Base-by-base conservation (phyloP, 306 rosid genomes). In the Corylus americana region DNA sequence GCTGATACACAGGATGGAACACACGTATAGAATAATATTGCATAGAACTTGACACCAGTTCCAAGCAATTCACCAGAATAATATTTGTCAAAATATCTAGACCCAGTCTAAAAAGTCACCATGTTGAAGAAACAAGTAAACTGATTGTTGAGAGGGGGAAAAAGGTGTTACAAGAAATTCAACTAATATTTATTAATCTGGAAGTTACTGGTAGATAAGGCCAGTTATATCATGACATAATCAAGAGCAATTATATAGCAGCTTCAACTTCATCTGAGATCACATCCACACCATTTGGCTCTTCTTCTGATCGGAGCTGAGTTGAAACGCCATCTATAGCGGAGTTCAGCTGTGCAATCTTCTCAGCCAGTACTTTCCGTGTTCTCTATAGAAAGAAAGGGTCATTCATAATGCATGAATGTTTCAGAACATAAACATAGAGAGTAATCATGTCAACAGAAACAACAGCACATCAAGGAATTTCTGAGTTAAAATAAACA, bases 261-360 rank as follows among this genome's bases (percentile, higher is more conserved):
- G 98, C 90, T 89, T 91, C 96, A 77, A 88, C 74, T 87, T 91
- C 96, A 71, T 91, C 98, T 6, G 95, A 82, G 82, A 75, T 88
- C 81, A 83, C 88, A 45, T 90, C 91, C 50, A 84, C 90, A 63
- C 92, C 95, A 80, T 91, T 90, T 62, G 95, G 83, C 63, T 79
- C 80, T 39, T 90, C 90, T 77, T 85, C 90, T 63, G 95, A 63
- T 35, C 88, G 83, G 74, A 89, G 89, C 90, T 95, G 94, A 74
- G 93, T 50, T 79, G 99, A 91, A 87, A 95, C 93, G 74, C 85
- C 98, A 84, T 95, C 99, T 80, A 95, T 95, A 55, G 99, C 96
- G 77, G 95, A 83, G 75, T 90, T 95, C 81, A 95, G 87, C 82
- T 93, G 94, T 16, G 89, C 98, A 59, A 95, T 95, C 91, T 93